Base-by-base conservation (phyloP, 2,329 filamentous ascomycete genomes). In the Xylaria sp. region DNA sequence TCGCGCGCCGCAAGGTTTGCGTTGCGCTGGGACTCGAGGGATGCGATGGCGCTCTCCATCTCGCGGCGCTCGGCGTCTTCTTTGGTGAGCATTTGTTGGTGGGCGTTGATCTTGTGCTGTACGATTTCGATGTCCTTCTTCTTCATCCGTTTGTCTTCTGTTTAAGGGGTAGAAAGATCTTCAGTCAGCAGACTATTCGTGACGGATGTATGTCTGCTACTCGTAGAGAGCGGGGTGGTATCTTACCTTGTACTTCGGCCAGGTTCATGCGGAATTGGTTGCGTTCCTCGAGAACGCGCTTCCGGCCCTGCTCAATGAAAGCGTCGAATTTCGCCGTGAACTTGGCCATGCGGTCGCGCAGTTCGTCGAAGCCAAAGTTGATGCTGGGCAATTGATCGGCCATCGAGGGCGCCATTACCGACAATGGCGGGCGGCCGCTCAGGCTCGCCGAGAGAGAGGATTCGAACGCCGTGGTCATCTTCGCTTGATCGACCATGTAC, bases 301-400 rank as follows among this genome's bases (percentile, higher is more conserved):
- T 95, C 54, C 93, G 84, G 0, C 92, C 92, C 65, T 90, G 87
- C 71, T 96, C 93, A 64, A 99, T 97, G 68, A 97, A 97, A 0
- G 87, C 86, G 72, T 99, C 94, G 69, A 99, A 99, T 68, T 86
- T 89, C 7, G 85, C 83, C 0, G 90, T 97, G 73, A 99, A 99
- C 64, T 90, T 91, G 57, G 88, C 83, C 94, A 99, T 97, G 76
- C 92, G 90, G 70, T 93, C 91, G 76, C 93, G 92, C 71, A 99
- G 77, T 67, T 97, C 91, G 69, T 97, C 92, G 74, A 97, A 97
- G 60, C 92, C 92, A 74, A 99, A 97, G 75, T 96, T 92, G 74
- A 96, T 90, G 72, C 83, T 90, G 42, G 94, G 94, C 7, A 99
- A 84, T 54, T 85, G 85, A 72, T 92, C 89, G 48, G 87, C 88